phyloP scores from a whole-genome alignment of 306 rosid genomes.

The Quercus suber region DNA sequence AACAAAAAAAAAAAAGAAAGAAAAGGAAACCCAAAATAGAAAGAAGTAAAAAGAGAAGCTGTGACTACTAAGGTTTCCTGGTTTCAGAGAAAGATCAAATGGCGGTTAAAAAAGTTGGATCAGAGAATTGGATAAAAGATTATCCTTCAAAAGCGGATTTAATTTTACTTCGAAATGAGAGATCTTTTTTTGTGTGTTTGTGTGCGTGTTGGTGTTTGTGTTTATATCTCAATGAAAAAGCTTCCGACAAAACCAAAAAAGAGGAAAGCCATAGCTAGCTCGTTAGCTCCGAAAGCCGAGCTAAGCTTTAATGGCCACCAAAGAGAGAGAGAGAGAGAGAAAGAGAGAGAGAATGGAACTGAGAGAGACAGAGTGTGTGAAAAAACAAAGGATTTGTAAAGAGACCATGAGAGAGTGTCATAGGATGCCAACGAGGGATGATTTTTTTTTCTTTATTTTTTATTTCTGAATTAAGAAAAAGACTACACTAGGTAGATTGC shows the following conservation, averaged over 20 bases:
- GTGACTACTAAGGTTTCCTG: slow-evolving; percentile 1
- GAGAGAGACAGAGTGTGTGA: background rate
- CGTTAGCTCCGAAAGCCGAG: slow-evolving; percentile 33
- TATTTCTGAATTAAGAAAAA: no score
- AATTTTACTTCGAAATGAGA: slow-evolving; percentile 17
- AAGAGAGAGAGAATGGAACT: background rate
- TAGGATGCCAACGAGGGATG: slow-evolving; percentile 1
- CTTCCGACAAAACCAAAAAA: slow-evolving; percentile 26
- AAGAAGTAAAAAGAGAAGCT: background rate
- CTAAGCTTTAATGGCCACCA: slow-evolving; percentile 30
- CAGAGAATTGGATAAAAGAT: slow-evolving; percentile 14
- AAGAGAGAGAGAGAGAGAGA: slow-evolving; percentile 11
- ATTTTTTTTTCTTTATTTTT: no score
- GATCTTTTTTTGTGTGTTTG: background rate
- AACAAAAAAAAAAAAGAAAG: background rate
- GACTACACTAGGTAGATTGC: no score
- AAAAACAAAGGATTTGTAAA: background rate
- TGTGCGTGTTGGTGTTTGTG: background rate
- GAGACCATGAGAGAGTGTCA: background rate
- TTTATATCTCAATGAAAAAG: slow-evolving; percentile 30
- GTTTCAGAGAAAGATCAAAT: slow-evolving; percentile 19
- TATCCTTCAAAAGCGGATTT: slow-evolving; percentile 16
- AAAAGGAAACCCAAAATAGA: no score
- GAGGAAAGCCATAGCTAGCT: slow-evolving; percentile 7
- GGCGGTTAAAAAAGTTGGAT: slow-evolving; percentile 31